Conservation (phyloP, 2,329 filamentous ascomycete genomes). For the Eurotiales sp. region DNA sequence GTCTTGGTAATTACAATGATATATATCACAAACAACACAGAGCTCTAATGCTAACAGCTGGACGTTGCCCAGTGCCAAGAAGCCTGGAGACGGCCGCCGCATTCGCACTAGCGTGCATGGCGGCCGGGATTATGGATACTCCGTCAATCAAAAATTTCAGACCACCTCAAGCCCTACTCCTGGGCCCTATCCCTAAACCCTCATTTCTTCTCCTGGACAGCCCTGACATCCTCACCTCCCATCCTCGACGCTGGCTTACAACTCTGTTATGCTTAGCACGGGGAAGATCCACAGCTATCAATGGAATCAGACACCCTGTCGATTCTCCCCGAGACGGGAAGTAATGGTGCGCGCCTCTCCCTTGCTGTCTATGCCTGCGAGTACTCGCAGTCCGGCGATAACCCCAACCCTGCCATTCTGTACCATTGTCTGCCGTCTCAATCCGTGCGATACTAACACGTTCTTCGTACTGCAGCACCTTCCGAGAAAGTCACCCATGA, state of each 20-base stretch:
- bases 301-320: constrained; percentile 27
- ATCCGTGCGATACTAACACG: too few species aligned
- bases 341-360: constrained; percentile 29
- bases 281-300: constrained; percentile 22
- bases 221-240: constrained; percentile 14
- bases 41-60: too few species aligned
- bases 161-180: constrained; percentile 40
- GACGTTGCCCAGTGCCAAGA: too few species aligned
- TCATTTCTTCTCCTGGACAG: constrained; percentile 46
- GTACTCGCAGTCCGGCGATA: too few species aligned
- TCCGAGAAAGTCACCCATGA: constrained; percentile 30
- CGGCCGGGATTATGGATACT: background rate
- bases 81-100: background rate
- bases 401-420: too few species aligned
- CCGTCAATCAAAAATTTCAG: constrained; percentile 13
- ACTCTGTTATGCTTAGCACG: constrained; percentile 32
- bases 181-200: constrained; percentile 48
- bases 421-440: too few species aligned
- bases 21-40: too few species aligned
- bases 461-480: constrained; percentile 16
- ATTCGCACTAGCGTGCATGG: background rate
- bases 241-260: constrained; percentile 21
- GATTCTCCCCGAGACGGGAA: constrained; percentile 28
- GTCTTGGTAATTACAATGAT: too few species aligned
- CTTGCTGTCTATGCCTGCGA: too few species aligned